phyloP scores from a whole-genome alignment of 106 monocot species.

The Phalaenopsis equestris region DNA sequence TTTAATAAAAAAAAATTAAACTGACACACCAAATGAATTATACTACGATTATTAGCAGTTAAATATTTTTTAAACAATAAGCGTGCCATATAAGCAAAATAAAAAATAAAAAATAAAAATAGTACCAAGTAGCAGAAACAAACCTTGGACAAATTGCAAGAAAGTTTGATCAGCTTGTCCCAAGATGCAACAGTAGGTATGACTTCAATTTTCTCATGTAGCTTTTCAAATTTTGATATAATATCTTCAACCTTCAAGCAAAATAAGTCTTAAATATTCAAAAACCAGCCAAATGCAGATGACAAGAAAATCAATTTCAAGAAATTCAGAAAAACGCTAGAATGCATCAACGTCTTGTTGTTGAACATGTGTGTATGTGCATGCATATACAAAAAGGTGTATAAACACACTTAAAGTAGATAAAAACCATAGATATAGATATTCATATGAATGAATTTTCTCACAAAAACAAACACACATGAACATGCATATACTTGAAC shows the following conservation, averaged over 20 bases:
- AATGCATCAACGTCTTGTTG: background rate
- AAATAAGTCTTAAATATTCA: conserved; percentile 7
- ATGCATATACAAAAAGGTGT: background rate
- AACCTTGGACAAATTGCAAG: conserved; percentile 61
- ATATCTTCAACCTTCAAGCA: conserved; percentile 60
- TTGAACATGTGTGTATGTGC: background rate
- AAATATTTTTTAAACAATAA: background rate
- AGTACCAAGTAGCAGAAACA: background rate
- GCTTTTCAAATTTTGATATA: conserved; percentile 33
- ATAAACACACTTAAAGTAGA: background rate
- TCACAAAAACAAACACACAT: too few species aligned
- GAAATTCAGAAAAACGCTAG: background rate
- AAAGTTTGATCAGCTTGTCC: conserved; percentile 50
- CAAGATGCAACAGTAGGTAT: conserved; percentile 34
- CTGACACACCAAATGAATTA: background rate
- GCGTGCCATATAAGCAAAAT: background rate
- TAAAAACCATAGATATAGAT: background rate
- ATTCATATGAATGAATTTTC: background rate
- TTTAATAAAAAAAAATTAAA: background rate
- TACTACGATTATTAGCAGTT: background rate
- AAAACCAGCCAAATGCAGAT: background rate
- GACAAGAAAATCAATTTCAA: background rate
- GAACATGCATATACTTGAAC: too few species aligned
- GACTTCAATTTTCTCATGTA: conserved; percentile 55
- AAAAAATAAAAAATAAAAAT: background rate